Evolutionary conservation across 495 filamentous ascomycete genomes (phyloP).

Genomic region (Platismatia glauca): DNA sequence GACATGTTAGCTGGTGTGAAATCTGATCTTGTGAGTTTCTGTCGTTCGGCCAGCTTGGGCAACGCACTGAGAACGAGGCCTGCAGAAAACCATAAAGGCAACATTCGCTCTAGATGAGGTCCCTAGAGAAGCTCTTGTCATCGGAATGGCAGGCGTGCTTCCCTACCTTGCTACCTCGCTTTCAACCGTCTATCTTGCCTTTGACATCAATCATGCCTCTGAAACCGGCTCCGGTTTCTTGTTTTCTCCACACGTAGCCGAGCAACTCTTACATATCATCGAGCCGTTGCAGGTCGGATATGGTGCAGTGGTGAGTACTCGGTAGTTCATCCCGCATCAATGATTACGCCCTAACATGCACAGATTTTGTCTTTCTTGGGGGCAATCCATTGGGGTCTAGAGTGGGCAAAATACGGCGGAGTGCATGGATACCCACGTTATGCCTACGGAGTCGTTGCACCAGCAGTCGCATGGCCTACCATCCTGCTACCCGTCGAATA

Average conservation of each 20-base stretch:
- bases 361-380: conserved; percentile 93
- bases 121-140: conserved; percentile 66
- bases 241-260: conserved; percentile 61
- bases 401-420: conserved; percentile 69
- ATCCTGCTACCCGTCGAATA: conserved; percentile 77
- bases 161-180: conserved; percentile 86
- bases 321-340: background rate
- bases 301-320: conserved; percentile 68
- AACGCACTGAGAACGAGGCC: conserved; percentile 3
- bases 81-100: conserved; percentile 71
- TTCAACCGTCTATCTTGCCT: conserved; percentile 78
- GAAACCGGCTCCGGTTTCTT: conserved; percentile 52
- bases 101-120: conserved; percentile 73
- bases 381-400: conserved; percentile 89
- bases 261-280: conserved; percentile 63
- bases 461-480: conserved; percentile 89
- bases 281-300: conserved; percentile 92
- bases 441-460: conserved; percentile 70
- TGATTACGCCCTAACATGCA: background rate
- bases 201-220: conserved; percentile 61
- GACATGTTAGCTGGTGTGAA: conserved; percentile 64
- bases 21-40: conserved; percentile 59
- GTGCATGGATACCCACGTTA: conserved; percentile 68
- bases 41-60: background rate
- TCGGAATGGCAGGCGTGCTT: conserved; percentile 82